Conservation (phyloP, 1,284 basidiomycete genomes). For the Marasmius tenuissimus region DNA sequence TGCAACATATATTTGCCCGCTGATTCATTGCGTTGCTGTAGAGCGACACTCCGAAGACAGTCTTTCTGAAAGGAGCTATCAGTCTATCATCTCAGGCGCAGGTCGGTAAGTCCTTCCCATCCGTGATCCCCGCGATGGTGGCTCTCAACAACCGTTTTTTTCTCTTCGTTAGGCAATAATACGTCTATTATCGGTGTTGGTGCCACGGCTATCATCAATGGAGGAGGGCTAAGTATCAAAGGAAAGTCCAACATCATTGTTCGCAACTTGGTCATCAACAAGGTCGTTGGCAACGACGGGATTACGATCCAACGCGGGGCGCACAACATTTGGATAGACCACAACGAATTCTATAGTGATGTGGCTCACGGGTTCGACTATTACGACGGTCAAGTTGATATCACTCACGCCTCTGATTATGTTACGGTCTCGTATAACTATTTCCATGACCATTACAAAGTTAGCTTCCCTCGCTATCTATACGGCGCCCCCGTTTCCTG, state of each 20-base stretch:
- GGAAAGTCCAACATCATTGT: conserved; percentile 24
- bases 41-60: conserved; percentile 21
- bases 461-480: background rate
- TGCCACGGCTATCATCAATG: conserved; percentile 20
- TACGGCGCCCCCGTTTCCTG: background rate
- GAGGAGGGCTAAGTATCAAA: conserved; percentile 21
- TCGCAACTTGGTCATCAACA: conserved; percentile 23
- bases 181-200: conserved; percentile 24
- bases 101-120: conserved; percentile 12
- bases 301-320: conserved; percentile 17
- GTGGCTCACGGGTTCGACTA: conserved; percentile 22
- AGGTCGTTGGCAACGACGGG: conserved; percentile 22
- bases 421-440: conserved; percentile 24
- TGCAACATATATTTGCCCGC: background rate
- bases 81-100: conserved; percentile 18
- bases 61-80: conserved; percentile 21
- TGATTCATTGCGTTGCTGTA: background rate
- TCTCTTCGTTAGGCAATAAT: conserved; percentile 14
- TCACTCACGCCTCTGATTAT: conserved; percentile 23
- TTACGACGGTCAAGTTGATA: conserved; percentile 23
- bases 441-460: conserved; percentile 26
- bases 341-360: conserved; percentile 25
- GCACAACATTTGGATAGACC: conserved; percentile 24
- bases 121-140: background rate
- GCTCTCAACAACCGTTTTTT: background rate